Evolutionary conservation across 257 asterid species (phyloP).

Genomic region (Fraxinus pennsylvanica): DNA sequence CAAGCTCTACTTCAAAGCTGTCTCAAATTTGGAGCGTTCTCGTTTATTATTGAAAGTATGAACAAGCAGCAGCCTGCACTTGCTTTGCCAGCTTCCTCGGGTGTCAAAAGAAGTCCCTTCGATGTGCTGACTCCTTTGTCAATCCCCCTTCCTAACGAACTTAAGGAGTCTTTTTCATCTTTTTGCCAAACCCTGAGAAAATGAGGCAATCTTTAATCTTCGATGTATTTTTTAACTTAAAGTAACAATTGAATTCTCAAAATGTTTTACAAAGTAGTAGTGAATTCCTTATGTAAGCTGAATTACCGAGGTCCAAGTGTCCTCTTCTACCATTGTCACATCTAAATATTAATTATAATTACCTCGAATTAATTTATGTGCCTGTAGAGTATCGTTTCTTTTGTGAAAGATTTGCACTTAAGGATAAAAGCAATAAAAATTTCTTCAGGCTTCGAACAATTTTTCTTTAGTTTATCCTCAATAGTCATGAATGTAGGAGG

Average conservation of each 20-base stretch:
- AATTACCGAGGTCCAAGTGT: neutral
- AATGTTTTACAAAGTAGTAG: neutral
- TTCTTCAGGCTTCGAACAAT: too few relatives aligned
- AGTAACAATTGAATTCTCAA: neutral
- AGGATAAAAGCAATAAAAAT: too few relatives aligned
- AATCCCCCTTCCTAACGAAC: slow-evolving; percentile 76
- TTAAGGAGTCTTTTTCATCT: slow-evolving; percentile 75
- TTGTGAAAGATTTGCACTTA: too few relatives aligned
- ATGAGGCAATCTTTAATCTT: slow-evolving; percentile 27
- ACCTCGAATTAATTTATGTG: neutral
- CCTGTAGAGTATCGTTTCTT: too few relatives aligned
- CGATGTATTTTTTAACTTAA: neutral
- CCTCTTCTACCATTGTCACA: neutral
- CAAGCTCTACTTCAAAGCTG: slow-evolving; percentile 94
- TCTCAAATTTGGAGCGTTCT: slow-evolving; percentile 90
- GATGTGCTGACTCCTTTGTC: slow-evolving; percentile 71
- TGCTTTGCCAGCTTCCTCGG: slow-evolving; percentile 48
- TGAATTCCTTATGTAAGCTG: neutral
- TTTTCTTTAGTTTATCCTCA: too few relatives aligned
- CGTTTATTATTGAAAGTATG: slow-evolving; percentile 80
- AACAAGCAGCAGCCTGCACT: slow-evolving; percentile 90
- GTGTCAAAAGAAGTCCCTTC: slow-evolving; percentile 33
- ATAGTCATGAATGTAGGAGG: too few relatives aligned
- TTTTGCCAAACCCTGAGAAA: slow-evolving; percentile 71
- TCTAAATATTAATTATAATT: too few relatives aligned